A percentile compares a stretch with the other conserved stretches of the same genome.
These are phyloP conservation scores for Corylus avellana DNA, from an alignment of 306 rosid genomes.

Conservation along the genomic window DNA sequence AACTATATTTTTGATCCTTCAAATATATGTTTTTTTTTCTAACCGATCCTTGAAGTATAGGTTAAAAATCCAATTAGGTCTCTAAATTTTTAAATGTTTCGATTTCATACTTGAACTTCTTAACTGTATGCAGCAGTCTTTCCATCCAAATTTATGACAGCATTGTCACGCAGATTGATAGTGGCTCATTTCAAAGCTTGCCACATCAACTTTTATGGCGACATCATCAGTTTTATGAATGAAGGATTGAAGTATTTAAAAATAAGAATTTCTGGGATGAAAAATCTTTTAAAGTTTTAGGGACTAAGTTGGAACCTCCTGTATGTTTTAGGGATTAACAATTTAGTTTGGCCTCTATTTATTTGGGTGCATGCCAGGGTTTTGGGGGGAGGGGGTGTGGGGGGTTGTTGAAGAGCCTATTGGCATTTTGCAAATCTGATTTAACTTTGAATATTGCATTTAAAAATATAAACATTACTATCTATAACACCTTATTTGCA, in stretches of 20 bases:
- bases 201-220: background rate
- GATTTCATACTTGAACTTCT: background rate
- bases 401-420: background rate
- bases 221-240: background rate
- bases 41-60: too few relatives aligned
- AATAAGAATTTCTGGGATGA: background rate
- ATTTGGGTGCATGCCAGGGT: background rate
- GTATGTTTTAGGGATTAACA: background rate
- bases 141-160: background rate
- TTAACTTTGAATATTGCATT: background rate
- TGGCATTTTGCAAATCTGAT: background rate
- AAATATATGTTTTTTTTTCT: background rate
- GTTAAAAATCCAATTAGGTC: background rate
- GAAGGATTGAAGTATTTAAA: background rate
- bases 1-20: background rate
- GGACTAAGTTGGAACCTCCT: background rate
- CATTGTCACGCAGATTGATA: background rate
- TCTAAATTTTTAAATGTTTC: background rate
- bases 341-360: too few relatives aligned
- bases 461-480: background rate
- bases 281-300: background rate
- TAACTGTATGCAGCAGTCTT: background rate
- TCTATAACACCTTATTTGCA: constrained; percentile 20
- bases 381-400: background rate
- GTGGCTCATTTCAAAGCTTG: background rate